These are phyloP conservation scores for Kodamaea laetipori DNA, from an alignment of 805 yeast genomes.

Conservation along the genomic window DNA sequence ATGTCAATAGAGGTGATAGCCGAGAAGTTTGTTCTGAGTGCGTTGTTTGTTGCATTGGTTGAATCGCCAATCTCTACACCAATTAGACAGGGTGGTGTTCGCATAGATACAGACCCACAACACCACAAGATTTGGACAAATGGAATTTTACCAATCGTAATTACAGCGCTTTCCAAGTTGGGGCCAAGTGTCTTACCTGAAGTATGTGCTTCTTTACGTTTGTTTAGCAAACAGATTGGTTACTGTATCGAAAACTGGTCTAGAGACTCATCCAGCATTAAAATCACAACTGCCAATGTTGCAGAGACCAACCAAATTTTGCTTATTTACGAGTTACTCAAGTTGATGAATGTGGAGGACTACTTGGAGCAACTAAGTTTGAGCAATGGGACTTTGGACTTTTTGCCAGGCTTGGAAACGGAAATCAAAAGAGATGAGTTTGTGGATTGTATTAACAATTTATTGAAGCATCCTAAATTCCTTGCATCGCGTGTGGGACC, in stretches of 20 bases:
- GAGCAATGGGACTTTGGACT: slow-evolving; percentile 14
- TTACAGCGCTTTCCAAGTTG: slow-evolving; percentile 60
- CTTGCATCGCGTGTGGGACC: slow-evolving; percentile 68
- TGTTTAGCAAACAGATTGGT: slow-evolving; percentile 66
- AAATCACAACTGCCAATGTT: slow-evolving; percentile 38
- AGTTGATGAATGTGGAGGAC: slow-evolving; percentile 52
- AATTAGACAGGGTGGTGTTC: slow-evolving; percentile 66
- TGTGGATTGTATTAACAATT: slow-evolving; percentile 61
- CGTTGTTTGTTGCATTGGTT: slow-evolving; percentile 63
- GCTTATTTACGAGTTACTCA: slow-evolving; percentile 60
- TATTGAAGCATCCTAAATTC: slow-evolving; percentile 85
- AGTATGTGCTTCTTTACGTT: slow-evolving; percentile 58
- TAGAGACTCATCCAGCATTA: slow-evolving; percentile 48
- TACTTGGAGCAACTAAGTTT: slow-evolving; percentile 30
- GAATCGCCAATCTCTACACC: slow-evolving; percentile 73
- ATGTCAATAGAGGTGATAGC: slow-evolving; percentile 64
- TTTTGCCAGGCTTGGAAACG: slow-evolving; percentile 63
- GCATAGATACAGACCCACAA: slow-evolving; percentile 52
- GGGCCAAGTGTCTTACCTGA: slow-evolving; percentile 69
- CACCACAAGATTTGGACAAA: slow-evolving; percentile 83
- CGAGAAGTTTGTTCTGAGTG: slow-evolving; percentile 61
- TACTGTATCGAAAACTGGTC: slow-evolving; percentile 71
- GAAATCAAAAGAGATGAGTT: slow-evolving; percentile 61
- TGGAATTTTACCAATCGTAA: slow-evolving; percentile 70
- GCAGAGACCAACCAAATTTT: slow-evolving; percentile 59